These are phyloP conservation scores for Tulasnella sp. DNA, from an alignment of 768 basidiomycete species.

Conservation along the genomic window DNA sequence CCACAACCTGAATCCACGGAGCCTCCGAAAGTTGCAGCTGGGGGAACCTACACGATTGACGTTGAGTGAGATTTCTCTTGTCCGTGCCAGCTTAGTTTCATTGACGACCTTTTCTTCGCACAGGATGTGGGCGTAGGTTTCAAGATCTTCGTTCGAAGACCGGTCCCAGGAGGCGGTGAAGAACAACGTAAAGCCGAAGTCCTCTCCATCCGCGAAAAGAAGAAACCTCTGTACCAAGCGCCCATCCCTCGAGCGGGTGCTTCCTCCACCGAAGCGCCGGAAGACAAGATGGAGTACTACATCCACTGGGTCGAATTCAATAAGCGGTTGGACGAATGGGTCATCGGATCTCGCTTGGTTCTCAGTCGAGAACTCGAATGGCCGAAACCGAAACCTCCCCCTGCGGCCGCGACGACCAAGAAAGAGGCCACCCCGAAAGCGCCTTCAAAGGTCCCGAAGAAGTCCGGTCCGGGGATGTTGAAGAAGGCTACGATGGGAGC, in stretches of 20 bases:
- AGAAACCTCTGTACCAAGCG: slow-evolving; percentile 42
- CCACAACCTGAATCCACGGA: background rate
- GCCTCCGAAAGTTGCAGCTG: slow-evolving; percentile 58
- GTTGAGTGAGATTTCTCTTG: slow-evolving; percentile 32
- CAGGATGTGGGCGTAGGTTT: slow-evolving; percentile 87
- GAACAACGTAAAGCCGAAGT: slow-evolving; percentile 96
- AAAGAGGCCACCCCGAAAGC: slow-evolving; percentile 23
- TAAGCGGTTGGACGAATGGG: slow-evolving; percentile 98
- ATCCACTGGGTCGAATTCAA: slow-evolving; percentile 99
- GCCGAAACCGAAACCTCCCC: slow-evolving; percentile 73
- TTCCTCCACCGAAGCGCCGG: slow-evolving; percentile 39
- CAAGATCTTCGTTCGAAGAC: slow-evolving; percentile 86
- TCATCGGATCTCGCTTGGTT: slow-evolving; percentile 76
- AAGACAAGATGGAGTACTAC: slow-evolving; percentile 87
- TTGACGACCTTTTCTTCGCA: background rate
- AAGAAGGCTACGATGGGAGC: slow-evolving; percentile 31
- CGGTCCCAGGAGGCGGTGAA: slow-evolving; percentile 53
- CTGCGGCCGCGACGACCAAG: slow-evolving; percentile 28
- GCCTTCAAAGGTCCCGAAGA: slow-evolving; percentile 5
- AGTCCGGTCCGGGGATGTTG: slow-evolving; percentile 12
- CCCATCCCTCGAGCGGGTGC: slow-evolving; percentile 23
- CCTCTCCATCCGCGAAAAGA: slow-evolving; percentile 85
- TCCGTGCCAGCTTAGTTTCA: background rate
- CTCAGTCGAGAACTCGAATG: slow-evolving; percentile 82
- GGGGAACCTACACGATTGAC: slow-evolving; percentile 66